A percentile compares a stretch with the other conserved stretches of the same genome.
Evolutionary conservation across 768 basidiomycete genomes (phyloP).

Genomic region (Mycena galopus): DNA sequence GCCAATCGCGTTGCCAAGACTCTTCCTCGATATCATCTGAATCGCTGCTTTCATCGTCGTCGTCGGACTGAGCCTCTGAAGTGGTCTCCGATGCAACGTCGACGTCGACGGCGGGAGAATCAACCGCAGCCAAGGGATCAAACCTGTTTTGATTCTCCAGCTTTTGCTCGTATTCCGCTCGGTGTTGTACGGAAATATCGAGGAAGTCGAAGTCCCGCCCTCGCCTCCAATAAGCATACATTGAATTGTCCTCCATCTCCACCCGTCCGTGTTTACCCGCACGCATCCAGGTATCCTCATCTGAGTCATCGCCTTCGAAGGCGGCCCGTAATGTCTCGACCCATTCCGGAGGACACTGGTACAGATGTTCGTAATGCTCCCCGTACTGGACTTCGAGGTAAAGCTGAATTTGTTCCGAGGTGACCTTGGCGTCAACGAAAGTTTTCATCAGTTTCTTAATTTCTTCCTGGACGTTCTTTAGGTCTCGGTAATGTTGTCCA

Average conservation of each 20-base stretch:
- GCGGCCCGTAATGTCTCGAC: constrained; percentile 43
- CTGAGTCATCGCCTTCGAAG: constrained; percentile 22
- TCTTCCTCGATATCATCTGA: constrained; percentile 44
- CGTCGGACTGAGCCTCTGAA: constrained; percentile 8
- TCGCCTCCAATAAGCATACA: constrained; percentile 66
- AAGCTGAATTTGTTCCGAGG: constrained; percentile 52
- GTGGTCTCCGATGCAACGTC: constrained; percentile 9
- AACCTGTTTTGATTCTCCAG: constrained; percentile 27
- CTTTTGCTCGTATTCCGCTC: constrained; percentile 17
- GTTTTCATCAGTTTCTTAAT: constrained; percentile 62
- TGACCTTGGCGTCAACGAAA: constrained; percentile 50
- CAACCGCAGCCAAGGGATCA: constrained; percentile 2
- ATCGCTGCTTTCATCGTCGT: constrained; percentile 31
- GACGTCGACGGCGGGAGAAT: background rate
- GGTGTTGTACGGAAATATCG: constrained; percentile 22
- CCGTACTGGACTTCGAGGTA: constrained; percentile 62
- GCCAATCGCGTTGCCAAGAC: constrained; percentile 44
- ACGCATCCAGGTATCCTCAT: constrained; percentile 48
- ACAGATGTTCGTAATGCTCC: constrained; percentile 60
- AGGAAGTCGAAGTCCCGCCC: constrained; percentile 64
- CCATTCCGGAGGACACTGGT: constrained; percentile 60
- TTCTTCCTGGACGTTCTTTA: constrained; percentile 61
- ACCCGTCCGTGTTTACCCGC: constrained; percentile 42
- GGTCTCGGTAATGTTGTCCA: constrained; percentile 47
- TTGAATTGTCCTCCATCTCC: constrained; percentile 44